Evolutionary conservation across 129 eudicot genomes (phyloP), one percentile per base, ranked within the genome.

Genomic region (Centaurea solstitialis): DNA sequence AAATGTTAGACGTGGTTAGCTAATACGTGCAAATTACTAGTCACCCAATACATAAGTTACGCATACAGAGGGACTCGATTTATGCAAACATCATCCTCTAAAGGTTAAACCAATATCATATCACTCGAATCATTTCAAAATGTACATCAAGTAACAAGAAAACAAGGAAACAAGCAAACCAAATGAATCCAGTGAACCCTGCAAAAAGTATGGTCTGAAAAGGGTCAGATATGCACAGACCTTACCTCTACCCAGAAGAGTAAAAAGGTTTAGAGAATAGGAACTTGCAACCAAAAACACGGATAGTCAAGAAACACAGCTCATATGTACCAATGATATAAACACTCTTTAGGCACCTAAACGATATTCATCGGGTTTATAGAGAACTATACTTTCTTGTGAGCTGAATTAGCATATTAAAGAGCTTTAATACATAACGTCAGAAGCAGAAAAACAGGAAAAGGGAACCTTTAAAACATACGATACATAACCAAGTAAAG

Each of bases 401-500:
- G 33, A 41, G 43, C 28, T 77, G 7, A n/a, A 61, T 72, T 61
- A 13, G 77, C 76, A 70, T 69, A 24, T 30, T 17, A 75, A 74
- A 22, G 22, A 50, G 24, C 61, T 67, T 24, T 70, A 22, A 40
- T 61, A 50, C 86, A 76, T 57, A 71, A 59, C 9, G 20, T 75
- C 80, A 76, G 68, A 81, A 75, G 24, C 74, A 26, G 68, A 59
- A 76, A 28, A 66, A 68, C 53, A 50, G 21, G 24, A 70, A 23
- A 70, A 76, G 28, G 64, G 61, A 70, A 75, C 76, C 78, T 76
- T 76, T 24, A 38, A 12, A 64, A 9, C 17, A 82, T 30, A 82
- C 18, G 30, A 62, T 82, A 83, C 83, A 47, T 50, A 45, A 68
- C 59, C 64, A 11, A 69, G 79, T 24, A 10, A 11, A 80, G 73